Evolutionary conservation across 78 protist genomes (phyloP).

Genomic region (Pigoraptor vietnamica): DNA sequence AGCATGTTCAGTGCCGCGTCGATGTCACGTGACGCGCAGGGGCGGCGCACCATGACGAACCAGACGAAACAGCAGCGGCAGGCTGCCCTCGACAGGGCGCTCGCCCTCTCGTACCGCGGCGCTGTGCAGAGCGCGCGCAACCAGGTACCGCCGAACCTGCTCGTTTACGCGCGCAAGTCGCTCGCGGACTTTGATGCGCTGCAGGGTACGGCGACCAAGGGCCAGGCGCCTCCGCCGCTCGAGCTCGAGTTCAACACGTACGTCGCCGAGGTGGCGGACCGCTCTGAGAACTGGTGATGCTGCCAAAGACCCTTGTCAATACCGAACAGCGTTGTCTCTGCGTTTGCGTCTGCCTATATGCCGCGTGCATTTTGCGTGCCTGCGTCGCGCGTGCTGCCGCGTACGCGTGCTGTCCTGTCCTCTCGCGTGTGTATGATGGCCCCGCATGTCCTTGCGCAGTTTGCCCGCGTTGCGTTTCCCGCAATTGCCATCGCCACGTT

Average conservation of each 20-base stretch:
- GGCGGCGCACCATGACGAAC: neutral
- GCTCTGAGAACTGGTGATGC: neutral
- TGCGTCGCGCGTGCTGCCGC: too few species aligned
- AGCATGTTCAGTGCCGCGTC: neutral
- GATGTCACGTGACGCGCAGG: neutral
- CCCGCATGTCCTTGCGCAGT: too few species aligned
- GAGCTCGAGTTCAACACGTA: neutral
- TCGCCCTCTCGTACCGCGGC: neutral
- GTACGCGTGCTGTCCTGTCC: too few species aligned
- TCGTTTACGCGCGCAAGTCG: neutral
- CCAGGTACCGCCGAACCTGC: neutral
- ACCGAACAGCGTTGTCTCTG: neutral
- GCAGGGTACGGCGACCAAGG: neutral
- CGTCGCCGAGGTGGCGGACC: neutral
- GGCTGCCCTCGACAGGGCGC: neutral
- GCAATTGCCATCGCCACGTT: too few species aligned
- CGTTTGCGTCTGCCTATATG: too few species aligned
- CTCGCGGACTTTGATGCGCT: neutral
- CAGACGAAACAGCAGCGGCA: neutral
- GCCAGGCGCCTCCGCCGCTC: neutral
- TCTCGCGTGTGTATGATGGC: too few species aligned
- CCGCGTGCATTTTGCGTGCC: too few species aligned
- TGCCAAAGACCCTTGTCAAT: neutral
- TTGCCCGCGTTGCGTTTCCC: too few species aligned
- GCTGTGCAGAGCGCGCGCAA: neutral